Conservation (phyloP, 208 protist species). For the Vickermania ingenoplastis region DNA sequence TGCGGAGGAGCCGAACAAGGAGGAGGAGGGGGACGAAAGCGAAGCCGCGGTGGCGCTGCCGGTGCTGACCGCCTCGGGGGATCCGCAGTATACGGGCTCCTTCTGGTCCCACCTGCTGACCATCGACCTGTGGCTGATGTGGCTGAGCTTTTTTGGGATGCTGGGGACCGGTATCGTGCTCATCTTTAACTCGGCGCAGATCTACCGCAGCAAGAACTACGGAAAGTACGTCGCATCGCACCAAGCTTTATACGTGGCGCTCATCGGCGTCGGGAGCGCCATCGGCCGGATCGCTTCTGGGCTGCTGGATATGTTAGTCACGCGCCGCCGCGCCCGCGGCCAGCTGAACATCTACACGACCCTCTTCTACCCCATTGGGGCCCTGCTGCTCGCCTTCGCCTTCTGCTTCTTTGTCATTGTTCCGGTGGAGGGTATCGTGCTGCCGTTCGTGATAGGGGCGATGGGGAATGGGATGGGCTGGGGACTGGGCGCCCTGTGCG, state of each 20-base stretch:
- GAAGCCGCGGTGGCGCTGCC: constrained; percentile 1
- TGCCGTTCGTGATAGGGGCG: constrained; percentile 43
- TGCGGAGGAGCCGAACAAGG: background rate
- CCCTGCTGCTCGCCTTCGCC: constrained; percentile 24
- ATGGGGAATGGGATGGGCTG: constrained; percentile 55
- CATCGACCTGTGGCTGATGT: constrained; percentile 13
- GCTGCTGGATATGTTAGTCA: constrained; percentile 27
- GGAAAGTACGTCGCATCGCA: constrained; percentile 17
- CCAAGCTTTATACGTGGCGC: constrained; percentile 35
- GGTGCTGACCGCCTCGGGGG: constrained; percentile 5
- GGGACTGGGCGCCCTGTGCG: constrained; percentile 27
- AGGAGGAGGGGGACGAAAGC: too few relatives aligned
- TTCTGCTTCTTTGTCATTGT: constrained; percentile 34
- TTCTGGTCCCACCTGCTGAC: background rate
- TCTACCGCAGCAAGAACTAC: too few relatives aligned
- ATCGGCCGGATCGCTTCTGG: too few relatives aligned
- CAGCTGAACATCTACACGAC: constrained; percentile 39
- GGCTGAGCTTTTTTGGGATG: constrained; percentile 40
- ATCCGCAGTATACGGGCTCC: constrained; percentile 8
- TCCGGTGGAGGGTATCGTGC: constrained; percentile 22
- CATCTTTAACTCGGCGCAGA: constrained; percentile 44
- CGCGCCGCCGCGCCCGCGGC: constrained; percentile 15
- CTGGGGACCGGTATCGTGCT: constrained; percentile 55
- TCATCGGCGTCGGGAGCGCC: constrained; percentile 55
- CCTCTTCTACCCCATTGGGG: constrained; percentile 23